These are phyloP conservation scores for Russula earlei DNA, from an alignment of 768 basidiomycete genomes.

Conservation along the genomic window DNA sequence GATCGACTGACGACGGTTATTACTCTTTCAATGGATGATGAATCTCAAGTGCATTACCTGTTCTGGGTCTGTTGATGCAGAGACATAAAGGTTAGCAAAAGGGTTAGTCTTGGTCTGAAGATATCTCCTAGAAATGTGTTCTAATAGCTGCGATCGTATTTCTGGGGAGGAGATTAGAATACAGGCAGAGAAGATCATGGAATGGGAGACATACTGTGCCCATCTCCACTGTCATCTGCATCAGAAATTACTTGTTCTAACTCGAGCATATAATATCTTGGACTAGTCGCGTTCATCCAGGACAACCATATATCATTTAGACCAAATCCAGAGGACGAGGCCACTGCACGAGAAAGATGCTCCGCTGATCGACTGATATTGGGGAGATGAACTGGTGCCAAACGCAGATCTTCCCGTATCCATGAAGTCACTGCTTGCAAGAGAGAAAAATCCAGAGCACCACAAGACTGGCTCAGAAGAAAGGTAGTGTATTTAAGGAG, in stretches of 20 bases:
- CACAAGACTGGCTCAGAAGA: neutral
- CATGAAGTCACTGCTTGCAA: constrained; percentile 49
- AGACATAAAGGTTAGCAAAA: neutral
- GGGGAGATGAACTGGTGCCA: constrained; percentile 30
- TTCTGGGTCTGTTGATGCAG: neutral
- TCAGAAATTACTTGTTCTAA: neutral
- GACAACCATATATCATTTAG: constrained; percentile 63
- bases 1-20: neutral
- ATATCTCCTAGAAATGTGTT: neutral
- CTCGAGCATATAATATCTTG: neutral
- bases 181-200: neutral
- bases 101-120: neutral
- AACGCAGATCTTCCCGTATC: constrained; percentile 32
- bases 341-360: constrained; percentile 40
- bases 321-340: constrained; percentile 61
- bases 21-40: too few species aligned
- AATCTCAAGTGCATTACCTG: neutral
- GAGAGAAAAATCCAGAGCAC: constrained; percentile 39
- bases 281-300: constrained; percentile 25
- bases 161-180: neutral
- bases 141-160: neutral
- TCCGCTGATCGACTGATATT: constrained; percentile 27
- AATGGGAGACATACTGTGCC: neutral
- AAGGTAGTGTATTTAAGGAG: constrained; percentile 12
- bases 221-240: neutral